Percentiles rank a stretch among this genome's conserved stretches.
phyloP scores from a whole-genome alignment of 2,329 filamentous ascomycete species.

The Mycogone perniciosa region DNA sequence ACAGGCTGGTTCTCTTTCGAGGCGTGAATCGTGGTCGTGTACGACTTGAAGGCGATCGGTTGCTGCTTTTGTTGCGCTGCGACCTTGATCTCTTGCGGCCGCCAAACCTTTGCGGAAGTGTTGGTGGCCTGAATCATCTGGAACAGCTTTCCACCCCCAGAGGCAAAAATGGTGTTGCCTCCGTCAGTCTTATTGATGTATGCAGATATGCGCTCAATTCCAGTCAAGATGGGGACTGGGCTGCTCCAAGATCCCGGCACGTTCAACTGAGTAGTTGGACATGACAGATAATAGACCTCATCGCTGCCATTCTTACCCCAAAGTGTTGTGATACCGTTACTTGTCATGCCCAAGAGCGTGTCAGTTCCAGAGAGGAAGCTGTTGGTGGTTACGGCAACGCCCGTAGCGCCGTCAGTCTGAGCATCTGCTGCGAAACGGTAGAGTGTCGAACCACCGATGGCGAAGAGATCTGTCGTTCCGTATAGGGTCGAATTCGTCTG shows the following conservation, averaged over 20 bases:
- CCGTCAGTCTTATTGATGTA: not conserved
- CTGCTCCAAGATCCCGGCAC: not conserved
- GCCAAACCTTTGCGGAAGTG: not conserved
- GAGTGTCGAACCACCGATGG: not conserved
- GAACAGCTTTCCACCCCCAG: not conserved
- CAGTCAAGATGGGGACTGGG: not conserved
- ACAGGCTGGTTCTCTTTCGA: no score
- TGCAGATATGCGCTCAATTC: not conserved
- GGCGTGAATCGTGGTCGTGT: no score
- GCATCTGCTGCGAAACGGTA: not conserved
- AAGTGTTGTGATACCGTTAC: not conserved
- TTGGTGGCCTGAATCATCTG: not conserved
- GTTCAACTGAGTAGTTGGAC: not conserved
- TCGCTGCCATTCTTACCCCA: not conserved
- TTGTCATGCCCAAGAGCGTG: not conserved
- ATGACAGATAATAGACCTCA: not conserved
- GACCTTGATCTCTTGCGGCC: not conserved
- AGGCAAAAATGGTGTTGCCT: slow-evolving; percentile 1
- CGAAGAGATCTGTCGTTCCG: not conserved
- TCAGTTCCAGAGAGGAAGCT: not conserved
- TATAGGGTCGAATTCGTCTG: not conserved
- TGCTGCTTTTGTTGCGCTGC: not conserved
- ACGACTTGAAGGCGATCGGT: no score
- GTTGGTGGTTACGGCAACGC: not conserved
- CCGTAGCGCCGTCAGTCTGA: not conserved